Percentiles rank a stretch among this genome's conserved stretches.
Evolutionary conservation across 768 basidiomycete species (phyloP).

Genomic region (Podaxis sp.): DNA sequence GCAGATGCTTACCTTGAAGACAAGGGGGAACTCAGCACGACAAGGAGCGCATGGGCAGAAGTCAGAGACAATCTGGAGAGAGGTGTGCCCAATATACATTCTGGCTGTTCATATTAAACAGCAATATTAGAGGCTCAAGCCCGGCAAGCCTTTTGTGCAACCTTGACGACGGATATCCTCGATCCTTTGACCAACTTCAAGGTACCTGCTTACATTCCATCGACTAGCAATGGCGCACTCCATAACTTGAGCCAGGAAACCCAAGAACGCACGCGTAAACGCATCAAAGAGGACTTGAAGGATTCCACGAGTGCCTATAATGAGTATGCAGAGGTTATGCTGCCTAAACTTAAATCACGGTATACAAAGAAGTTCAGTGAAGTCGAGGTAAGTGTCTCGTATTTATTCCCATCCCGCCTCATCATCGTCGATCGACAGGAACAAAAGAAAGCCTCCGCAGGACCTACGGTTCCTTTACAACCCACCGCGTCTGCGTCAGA

Average conservation of each 20-base stretch:
- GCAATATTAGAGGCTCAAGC: constrained; percentile 68
- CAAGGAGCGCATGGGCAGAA: constrained; percentile 79
- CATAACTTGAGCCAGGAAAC: constrained; percentile 55
- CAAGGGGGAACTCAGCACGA: constrained; percentile 58
- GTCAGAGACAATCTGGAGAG: constrained; percentile 83
- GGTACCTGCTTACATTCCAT: constrained; percentile 34
- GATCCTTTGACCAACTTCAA: constrained; percentile 64
- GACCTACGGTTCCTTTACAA: constrained; percentile 31
- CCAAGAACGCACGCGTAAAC: constrained; percentile 88
- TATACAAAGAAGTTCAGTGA: constrained; percentile 87
- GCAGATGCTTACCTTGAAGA: constrained; percentile 75
- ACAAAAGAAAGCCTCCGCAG: constrained; percentile 50
- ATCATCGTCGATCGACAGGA: constrained; percentile 43
- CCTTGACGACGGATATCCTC: constrained; percentile 73
- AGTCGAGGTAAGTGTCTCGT: constrained; percentile 60
- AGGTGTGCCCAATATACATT: constrained; percentile 40
- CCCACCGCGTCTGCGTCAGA: constrained; percentile 26
- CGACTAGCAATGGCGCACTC: not conserved
- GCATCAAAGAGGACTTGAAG: constrained; percentile 89
- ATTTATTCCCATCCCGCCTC: not conserved
- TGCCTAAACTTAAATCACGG: constrained; percentile 76
- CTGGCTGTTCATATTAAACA: constrained; percentile 5
- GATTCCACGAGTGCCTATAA: constrained; percentile 72
- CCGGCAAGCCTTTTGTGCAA: constrained; percentile 73
- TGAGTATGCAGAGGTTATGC: constrained; percentile 75